A percentile compares a stretch with the other conserved stretches of the same genome.
Evolutionary conservation across 2,329 filamentous ascomycete species (phyloP).

Genomic region (Paraphoma sp.): DNA sequence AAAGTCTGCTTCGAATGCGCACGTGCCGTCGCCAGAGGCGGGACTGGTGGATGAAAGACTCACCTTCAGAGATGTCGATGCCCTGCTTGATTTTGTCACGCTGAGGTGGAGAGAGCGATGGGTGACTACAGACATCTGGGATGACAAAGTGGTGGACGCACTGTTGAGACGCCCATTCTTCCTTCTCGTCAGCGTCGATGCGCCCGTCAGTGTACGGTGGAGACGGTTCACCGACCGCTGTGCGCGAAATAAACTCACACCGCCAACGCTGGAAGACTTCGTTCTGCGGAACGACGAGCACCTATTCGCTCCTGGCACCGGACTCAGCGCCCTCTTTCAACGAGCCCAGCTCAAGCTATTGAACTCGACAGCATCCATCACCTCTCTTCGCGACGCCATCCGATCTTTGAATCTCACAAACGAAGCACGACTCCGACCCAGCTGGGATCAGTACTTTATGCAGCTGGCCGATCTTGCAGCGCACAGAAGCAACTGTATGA

Average conservation of each 20-base stretch:
- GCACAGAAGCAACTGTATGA: slow-evolving; percentile 96
- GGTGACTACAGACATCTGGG: slow-evolving; percentile 84
- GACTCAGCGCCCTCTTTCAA: slow-evolving; percentile 78
- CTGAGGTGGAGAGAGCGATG: slow-evolving; percentile 81
- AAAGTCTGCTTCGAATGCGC: slow-evolving; percentile 49
- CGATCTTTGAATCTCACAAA: slow-evolving; percentile 78
- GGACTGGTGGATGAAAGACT: slow-evolving; percentile 32
- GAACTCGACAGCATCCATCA: slow-evolving; percentile 78
- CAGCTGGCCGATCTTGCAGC: slow-evolving; percentile 90
- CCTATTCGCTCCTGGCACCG: slow-evolving; percentile 70
- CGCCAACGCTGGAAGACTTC: slow-evolving; percentile 65
- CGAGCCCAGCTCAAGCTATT: slow-evolving; percentile 84
- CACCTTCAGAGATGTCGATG: slow-evolving; percentile 61
- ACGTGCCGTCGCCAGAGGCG: slow-evolving; percentile 35
- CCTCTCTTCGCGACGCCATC: slow-evolving; percentile 75
- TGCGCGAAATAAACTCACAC: slow-evolving; percentile 53
- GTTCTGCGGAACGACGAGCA: slow-evolving; percentile 73
- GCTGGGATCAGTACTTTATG: slow-evolving; percentile 99
- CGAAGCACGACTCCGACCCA: slow-evolving; percentile 79
- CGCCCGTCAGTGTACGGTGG: slow-evolving; percentile 85
- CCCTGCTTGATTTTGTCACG: slow-evolving; percentile 84
- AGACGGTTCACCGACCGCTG: slow-evolving; percentile 73
- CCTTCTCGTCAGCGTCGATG: slow-evolving; percentile 88
- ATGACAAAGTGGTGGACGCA: slow-evolving; percentile 74
- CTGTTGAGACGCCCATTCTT: slow-evolving; percentile 87